phyloP scores from a whole-genome alignment of 2,329 filamentous ascomycete genomes.

The Alternaria incomplexa region DNA sequence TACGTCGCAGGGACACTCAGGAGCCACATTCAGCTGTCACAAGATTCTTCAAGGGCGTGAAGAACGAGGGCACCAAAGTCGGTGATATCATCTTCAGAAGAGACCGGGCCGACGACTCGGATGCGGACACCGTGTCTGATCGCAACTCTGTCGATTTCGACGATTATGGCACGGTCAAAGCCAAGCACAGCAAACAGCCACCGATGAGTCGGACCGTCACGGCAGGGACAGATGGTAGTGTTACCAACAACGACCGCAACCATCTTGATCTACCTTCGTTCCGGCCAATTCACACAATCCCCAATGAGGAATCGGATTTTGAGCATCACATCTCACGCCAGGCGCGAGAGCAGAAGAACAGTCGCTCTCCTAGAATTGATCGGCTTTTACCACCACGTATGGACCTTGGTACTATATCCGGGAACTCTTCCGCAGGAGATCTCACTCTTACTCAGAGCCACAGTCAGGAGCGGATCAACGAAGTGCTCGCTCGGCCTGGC shows the following conservation, averaged over 20 bases:
- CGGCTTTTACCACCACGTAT: conserved; percentile 59
- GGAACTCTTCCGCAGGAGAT: conserved; percentile 24
- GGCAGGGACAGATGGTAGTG: conserved; percentile 27
- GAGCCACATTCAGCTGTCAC: conserved; percentile 64
- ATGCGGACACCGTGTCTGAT: conserved; percentile 54
- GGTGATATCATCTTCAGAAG: conserved; percentile 67
- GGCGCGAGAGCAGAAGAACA: conserved; percentile 44
- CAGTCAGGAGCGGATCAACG: conserved; percentile 37
- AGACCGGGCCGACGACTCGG: conserved; percentile 56
- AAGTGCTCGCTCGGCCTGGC: conserved; percentile 41
- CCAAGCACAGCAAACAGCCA: conserved; percentile 19
- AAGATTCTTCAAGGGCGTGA: conserved; percentile 79
- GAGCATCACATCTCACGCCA: conserved; percentile 53
- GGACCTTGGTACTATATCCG: conserved; percentile 47
- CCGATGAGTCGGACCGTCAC: conserved; percentile 43
- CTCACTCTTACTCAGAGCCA: conserved; percentile 30
- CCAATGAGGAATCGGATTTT: conserved; percentile 26
- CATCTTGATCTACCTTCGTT: conserved; percentile 47
- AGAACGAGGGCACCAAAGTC: conserved; percentile 67
- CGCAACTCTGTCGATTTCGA: conserved; percentile 51
- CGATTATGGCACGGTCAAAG: conserved; percentile 27
- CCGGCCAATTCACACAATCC: conserved; percentile 34
- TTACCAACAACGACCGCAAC: conserved; percentile 31
- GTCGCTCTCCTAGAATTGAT: conserved; percentile 52
- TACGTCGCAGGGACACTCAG: conserved; percentile 48